Conservation (phyloP, 257 asterid species). For the Paulownia fortunei region DNA sequence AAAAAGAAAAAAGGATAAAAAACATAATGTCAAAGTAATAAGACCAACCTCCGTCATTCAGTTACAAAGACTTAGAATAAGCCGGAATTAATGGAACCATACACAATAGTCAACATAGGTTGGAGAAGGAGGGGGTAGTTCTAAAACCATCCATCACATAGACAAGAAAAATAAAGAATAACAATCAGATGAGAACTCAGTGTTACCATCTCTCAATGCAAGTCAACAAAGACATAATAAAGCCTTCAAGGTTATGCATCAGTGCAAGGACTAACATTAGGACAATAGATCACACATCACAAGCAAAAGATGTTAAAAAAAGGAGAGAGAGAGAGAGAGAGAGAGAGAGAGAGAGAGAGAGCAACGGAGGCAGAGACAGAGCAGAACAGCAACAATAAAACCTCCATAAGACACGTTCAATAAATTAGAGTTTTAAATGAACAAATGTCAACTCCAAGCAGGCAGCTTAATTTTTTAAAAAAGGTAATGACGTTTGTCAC, state of each 20-base stretch:
- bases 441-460: constrained; percentile 7
- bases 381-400: not conserved
- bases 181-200: not conserved
- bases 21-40: not conserved
- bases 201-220: not conserved
- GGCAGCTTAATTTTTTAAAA: constrained; percentile 1
- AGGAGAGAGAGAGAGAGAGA: not conserved
- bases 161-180: not conserved
- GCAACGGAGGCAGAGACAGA: not conserved
- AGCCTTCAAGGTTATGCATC: not conserved
- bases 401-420: not conserved
- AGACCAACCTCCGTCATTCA: not conserved
- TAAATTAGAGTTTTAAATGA: not conserved
- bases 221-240: not conserved
- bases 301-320: not conserved
- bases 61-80: constrained; percentile 5
- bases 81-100: not conserved
- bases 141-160: not conserved
- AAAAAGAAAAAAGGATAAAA: not conserved
- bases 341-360: not conserved
- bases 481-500: not conserved
- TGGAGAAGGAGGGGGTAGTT: not conserved
- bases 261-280: not conserved
- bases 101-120: constrained; percentile 1
- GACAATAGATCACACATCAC: not conserved